phyloP scores from a whole-genome alignment of 169 alveolate genomes.

The Besnoitia besnoiti region DNA sequence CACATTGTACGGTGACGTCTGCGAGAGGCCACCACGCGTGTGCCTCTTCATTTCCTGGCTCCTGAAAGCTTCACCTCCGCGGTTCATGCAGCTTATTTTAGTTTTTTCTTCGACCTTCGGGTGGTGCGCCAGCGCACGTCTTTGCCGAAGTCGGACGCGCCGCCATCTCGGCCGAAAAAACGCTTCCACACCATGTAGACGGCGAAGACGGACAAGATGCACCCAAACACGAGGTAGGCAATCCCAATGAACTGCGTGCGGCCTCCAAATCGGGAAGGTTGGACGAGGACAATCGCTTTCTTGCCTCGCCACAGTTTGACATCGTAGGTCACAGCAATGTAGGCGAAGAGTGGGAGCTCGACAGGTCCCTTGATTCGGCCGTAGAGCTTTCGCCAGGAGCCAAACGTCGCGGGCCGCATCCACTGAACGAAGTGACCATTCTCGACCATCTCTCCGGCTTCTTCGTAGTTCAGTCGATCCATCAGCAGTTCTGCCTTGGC shows the following conservation, averaged over 20 bases:
- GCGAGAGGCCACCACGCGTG: too few species aligned
- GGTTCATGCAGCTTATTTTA: neutral
- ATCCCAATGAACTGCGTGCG: constrained; percentile 43
- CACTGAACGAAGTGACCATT: constrained; percentile 59
- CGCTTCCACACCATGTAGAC: constrained; percentile 38
- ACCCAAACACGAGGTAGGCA: constrained; percentile 37
- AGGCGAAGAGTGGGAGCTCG: constrained; percentile 49
- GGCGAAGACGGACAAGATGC: constrained; percentile 21
- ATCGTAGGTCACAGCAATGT: constrained; percentile 36
- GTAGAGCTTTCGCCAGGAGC: constrained; percentile 52
- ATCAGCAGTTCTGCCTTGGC: constrained; percentile 15
- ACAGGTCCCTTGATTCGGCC: constrained; percentile 63
- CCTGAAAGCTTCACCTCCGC: too few species aligned
- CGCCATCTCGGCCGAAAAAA: neutral
- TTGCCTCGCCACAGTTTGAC: constrained; percentile 44
- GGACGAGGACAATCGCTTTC: constrained; percentile 49
- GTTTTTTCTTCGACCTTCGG: neutral
- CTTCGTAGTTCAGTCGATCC: constrained; percentile 50
- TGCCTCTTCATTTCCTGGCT: too few species aligned
- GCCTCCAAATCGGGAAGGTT: constrained; percentile 30
- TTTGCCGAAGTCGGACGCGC: neutral
- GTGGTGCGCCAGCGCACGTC: constrained; percentile 24
- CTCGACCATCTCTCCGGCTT: constrained; percentile 63
- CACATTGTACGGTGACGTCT: too few species aligned
- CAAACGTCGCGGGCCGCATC: constrained; percentile 55